Evolutionary conservation across 768 basidiomycete genomes (phyloP).

Genomic region (Mycena venus): DNA sequence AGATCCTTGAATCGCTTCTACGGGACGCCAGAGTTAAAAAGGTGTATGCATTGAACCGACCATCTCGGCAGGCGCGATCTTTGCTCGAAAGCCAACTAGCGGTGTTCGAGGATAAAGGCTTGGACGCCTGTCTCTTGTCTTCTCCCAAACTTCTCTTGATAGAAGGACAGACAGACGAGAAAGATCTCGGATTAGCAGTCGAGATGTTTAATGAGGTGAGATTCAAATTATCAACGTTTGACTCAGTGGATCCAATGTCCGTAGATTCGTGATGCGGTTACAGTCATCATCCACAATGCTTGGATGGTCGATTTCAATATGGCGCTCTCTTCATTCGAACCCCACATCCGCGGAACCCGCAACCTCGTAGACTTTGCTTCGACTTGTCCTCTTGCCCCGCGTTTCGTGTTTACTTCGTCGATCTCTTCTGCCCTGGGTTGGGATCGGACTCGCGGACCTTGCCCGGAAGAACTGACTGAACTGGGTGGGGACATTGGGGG

Average conservation of each 20-base stretch:
- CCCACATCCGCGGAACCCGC: conserved; percentile 48
- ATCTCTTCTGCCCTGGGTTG: conserved; percentile 27
- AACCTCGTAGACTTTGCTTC: conserved; percentile 56
- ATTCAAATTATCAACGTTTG: not conserved
- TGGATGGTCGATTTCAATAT: conserved; percentile 63
- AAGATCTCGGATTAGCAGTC: not conserved
- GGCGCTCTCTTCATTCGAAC: conserved; percentile 51
- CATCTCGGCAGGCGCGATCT: not conserved
- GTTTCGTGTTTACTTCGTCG: conserved; percentile 34
- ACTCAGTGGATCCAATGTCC: too few species aligned
- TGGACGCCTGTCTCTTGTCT: conserved; percentile 28
- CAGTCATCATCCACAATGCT: conserved; percentile 53
- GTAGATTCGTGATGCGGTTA: conserved; percentile 44
- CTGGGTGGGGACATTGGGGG: not conserved
- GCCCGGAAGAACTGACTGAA: conserved; percentile 37
- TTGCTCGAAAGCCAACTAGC: conserved; percentile 26
- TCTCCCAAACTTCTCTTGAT: conserved; percentile 35
- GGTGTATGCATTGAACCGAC: conserved; percentile 53
- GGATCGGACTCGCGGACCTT: conserved; percentile 23
- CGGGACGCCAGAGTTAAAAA: conserved; percentile 49
- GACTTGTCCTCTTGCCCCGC: conserved; percentile 5
- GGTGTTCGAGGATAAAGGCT: conserved; percentile 33
- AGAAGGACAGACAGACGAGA: not conserved
- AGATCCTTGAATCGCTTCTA: conserved; percentile 41
- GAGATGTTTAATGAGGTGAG: not conserved